phyloP scores from a whole-genome alignment of 2,329 filamentous ascomycete species.

The Aspergillus versicolor region DNA sequence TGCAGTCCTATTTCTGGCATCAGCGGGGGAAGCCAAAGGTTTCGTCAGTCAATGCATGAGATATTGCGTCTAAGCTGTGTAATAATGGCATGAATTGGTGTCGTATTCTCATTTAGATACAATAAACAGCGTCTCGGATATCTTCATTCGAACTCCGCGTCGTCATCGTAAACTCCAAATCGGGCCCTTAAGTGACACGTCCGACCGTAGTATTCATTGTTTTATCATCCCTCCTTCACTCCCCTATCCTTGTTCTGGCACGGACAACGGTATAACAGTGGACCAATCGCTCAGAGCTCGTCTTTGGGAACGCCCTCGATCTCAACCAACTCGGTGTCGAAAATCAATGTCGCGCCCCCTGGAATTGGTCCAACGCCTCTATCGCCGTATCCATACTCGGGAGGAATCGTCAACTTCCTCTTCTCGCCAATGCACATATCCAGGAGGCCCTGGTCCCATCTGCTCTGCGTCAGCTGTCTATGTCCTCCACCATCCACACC shows the following conservation, averaged over 20 bases:
- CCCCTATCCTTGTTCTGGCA: neutral
- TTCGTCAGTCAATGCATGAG: neutral
- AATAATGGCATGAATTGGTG: neutral
- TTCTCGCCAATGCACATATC: constrained; percentile 97
- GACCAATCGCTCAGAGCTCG: neutral
- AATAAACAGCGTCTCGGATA: neutral
- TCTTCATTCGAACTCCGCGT: neutral
- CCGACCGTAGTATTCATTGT: neutral
- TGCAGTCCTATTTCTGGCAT: constrained; percentile 23
- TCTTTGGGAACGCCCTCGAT: constrained; percentile 12
- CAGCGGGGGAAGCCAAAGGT: constrained; percentile 18
- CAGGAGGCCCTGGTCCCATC: constrained; percentile 85
- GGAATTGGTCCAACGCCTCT: constrained; percentile 79
- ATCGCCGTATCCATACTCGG: constrained; percentile 78
- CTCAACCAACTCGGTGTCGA: constrained; percentile 11
- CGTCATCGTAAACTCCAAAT: neutral
- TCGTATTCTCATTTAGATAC: constrained; percentile 1
- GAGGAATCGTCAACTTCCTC: constrained; percentile 85
- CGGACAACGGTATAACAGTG: neutral
- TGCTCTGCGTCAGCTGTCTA: constrained; percentile 34
- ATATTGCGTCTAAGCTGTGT: neutral
- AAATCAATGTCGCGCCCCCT: constrained; percentile 54
- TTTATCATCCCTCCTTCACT: neutral
- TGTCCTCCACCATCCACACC: neutral
- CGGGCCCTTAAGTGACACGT: neutral